Evolutionary conservation across 1,284 basidiomycete genomes (phyloP).

Genomic region (Cutaneotrichosporon cutaneum): DNA sequence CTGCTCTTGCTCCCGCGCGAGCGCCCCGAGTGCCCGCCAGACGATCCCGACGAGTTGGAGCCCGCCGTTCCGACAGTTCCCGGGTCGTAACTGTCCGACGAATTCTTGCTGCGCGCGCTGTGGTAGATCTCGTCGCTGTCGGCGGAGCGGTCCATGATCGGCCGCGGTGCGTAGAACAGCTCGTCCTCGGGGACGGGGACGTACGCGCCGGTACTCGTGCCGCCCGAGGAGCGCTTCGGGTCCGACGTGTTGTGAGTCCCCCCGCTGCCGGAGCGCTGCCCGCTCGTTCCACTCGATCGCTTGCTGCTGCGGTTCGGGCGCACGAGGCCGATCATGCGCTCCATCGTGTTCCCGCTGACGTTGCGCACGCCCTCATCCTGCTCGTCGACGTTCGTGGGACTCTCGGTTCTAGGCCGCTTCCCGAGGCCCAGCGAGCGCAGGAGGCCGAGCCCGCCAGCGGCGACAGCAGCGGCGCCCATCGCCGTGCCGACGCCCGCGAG

Average conservation of each 20-base stretch:
- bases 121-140: constrained; percentile 14
- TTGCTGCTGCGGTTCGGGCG: not conserved
- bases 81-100: not conserved
- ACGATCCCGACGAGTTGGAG: constrained; percentile 9
- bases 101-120: constrained; percentile 13
- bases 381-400: constrained; percentile 6
- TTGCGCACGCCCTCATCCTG: constrained; percentile 13
- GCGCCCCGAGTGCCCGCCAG: not conserved
- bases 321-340: constrained; percentile 20
- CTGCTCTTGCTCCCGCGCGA: constrained; percentile 8
- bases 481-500: constrained; percentile 10
- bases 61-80: constrained; percentile 2
- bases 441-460: constrained; percentile 14
- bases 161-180: constrained; percentile 18
- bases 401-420: not conserved
- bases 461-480: constrained; percentile 2
- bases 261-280: constrained; percentile 3
- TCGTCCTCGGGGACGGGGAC: constrained; percentile 20
- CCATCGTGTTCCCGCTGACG: constrained; percentile 26
- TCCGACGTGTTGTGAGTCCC: constrained; percentile 6
- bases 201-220: constrained; percentile 15
- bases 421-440: constrained; percentile 20
- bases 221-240: constrained; percentile 15
- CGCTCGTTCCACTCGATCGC: not conserved
- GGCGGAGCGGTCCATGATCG: constrained; percentile 7